A percentile compares a stretch with the other conserved stretches of the same genome.
Evolutionary conservation across 768 basidiomycete genomes (phyloP).

Genomic region (Albatrellus ellisii): DNA sequence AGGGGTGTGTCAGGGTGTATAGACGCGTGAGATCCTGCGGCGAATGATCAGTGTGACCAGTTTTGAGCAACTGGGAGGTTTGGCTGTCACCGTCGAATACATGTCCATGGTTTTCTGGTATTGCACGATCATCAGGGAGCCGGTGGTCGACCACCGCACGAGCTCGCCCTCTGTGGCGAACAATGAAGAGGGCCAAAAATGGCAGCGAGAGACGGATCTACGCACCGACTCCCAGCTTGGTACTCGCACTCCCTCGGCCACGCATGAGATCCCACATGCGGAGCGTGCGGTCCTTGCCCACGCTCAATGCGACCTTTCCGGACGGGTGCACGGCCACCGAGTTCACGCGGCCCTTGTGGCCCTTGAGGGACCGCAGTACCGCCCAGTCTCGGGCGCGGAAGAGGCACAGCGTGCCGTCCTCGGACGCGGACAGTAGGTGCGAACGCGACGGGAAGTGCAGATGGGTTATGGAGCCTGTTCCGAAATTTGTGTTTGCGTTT

Average conservation of each 20-base stretch:
- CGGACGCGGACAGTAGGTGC: slow-evolving; percentile 83
- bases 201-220: not conserved
- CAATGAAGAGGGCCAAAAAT: not conserved
- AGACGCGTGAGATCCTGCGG: slow-evolving; percentile 66
- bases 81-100: slow-evolving; percentile 55
- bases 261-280: slow-evolving; percentile 99
- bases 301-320: slow-evolving; percentile 82
- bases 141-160: slow-evolving; percentile 78
- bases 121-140: slow-evolving; percentile 72
- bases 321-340: slow-evolving; percentile 85
- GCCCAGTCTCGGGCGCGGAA: slow-evolving; percentile 94
- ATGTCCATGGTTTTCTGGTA: slow-evolving; percentile 64
- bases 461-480: slow-evolving; percentile 79
- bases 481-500: not conserved
- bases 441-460: slow-evolving; percentile 80
- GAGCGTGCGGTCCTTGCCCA: slow-evolving; percentile 79
- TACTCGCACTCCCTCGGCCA: slow-evolving; percentile 80
- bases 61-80: not conserved
- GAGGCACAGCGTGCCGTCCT: slow-evolving; percentile 82
- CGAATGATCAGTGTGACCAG: not conserved
- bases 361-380: slow-evolving; percentile 75
- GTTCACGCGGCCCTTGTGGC: slow-evolving; percentile 91
- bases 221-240: slow-evolving; percentile 79
- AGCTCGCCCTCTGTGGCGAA: slow-evolving; percentile 65
- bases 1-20: slow-evolving; percentile 60